Conservation (phyloP, 108 stramenopile species). For the Skeletonema menzelii region DNA sequence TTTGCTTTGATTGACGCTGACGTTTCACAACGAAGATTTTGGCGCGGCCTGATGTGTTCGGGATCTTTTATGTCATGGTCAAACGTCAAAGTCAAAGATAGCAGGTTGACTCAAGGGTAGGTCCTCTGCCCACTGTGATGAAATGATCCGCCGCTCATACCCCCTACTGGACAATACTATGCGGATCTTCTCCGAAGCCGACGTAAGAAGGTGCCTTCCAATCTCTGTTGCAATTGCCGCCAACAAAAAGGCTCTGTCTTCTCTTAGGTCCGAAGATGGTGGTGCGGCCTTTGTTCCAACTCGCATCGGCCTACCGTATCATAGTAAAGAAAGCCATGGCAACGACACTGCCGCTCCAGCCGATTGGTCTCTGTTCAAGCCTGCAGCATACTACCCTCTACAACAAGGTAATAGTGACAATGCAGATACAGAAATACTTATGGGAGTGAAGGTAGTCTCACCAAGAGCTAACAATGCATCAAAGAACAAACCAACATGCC, state of each 20-base stretch:
- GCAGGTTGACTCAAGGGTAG: no score
- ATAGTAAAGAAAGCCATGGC: neutral
- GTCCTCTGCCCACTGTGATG: no score
- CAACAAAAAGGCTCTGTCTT: constrained; percentile 57
- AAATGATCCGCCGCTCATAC: constrained; percentile 7
- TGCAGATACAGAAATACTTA: constrained; percentile 20
- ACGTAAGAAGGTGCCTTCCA: constrained; percentile 56
- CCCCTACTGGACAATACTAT: constrained; percentile 31
- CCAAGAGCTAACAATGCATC: constrained; percentile 62
- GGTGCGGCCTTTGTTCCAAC: constrained; percentile 60
- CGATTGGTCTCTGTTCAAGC: constrained; percentile 86
- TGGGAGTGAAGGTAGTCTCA: constrained; percentile 78
- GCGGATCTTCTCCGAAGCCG: constrained; percentile 67
- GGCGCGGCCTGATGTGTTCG: no score
- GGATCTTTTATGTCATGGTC: neutral
- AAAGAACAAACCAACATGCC: constrained; percentile 61
- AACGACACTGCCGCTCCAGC: constrained; percentile 12
- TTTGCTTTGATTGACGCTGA: no score
- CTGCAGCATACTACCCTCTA: constrained; percentile 61
- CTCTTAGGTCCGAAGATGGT: constrained; percentile 40
- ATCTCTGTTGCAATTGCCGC: constrained; percentile 56
- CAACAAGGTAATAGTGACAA: neutral
- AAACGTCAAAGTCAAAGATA: no score
- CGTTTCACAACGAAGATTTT: no score
- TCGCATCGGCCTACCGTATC: constrained; percentile 59